Percentiles rank a stretch among this genome's conserved stretches.
phyloP scores from a whole-genome alignment of 352 stramenopile genomes.

The Globisporangium lucens region DNA sequence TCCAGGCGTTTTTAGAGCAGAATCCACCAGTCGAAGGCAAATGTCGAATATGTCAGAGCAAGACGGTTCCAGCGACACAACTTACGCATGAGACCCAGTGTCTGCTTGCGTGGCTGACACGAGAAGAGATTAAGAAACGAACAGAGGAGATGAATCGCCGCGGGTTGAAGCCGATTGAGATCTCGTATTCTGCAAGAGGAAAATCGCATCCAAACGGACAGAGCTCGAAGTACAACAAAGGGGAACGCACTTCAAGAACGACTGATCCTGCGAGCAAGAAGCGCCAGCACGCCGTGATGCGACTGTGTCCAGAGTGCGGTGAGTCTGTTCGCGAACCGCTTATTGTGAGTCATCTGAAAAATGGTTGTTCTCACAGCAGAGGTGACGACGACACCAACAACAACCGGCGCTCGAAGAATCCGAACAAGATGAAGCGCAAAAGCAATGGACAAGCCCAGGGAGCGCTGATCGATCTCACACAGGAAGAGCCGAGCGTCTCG shows the following conservation, averaged over 20 bases:
- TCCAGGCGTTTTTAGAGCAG: slow-evolving; percentile 23
- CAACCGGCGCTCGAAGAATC: slow-evolving; percentile 36
- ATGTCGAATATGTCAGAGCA: slow-evolving; percentile 58
- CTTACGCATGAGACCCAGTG: slow-evolving; percentile 62
- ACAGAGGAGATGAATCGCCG: slow-evolving; percentile 34
- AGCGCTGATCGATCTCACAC: slow-evolving; percentile 20
- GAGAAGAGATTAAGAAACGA: slow-evolving; percentile 36
- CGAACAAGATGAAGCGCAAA: slow-evolving; percentile 38
- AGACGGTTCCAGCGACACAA: slow-evolving; percentile 36
- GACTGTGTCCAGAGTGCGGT: slow-evolving; percentile 62
- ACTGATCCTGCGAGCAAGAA: slow-evolving; percentile 28
- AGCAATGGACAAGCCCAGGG: slow-evolving; percentile 9
- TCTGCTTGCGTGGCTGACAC: slow-evolving; percentile 52
- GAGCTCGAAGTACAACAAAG: slow-evolving; percentile 16
- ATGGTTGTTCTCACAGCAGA: slow-evolving; percentile 34
- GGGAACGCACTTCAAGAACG: slow-evolving; percentile 3
- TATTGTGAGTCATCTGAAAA: slow-evolving; percentile 70
- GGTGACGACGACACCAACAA: slow-evolving; percentile 5
- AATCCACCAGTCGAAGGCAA: slow-evolving; percentile 33
- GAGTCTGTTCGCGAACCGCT: slow-evolving; percentile 55
- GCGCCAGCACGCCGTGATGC: slow-evolving; percentile 36
- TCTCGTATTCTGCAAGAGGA: slow-evolving; percentile 34
- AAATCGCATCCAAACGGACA: slow-evolving; percentile 28
- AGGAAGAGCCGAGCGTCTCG: slow-evolving; percentile 23
- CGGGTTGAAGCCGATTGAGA: slow-evolving; percentile 30